A percentile compares a stretch with the other conserved stretches of the same genome.
These are phyloP conservation scores for Termitomyces sp. DNA, from an alignment of 768 basidiomycete genomes.

Conservation along the genomic window DNA sequence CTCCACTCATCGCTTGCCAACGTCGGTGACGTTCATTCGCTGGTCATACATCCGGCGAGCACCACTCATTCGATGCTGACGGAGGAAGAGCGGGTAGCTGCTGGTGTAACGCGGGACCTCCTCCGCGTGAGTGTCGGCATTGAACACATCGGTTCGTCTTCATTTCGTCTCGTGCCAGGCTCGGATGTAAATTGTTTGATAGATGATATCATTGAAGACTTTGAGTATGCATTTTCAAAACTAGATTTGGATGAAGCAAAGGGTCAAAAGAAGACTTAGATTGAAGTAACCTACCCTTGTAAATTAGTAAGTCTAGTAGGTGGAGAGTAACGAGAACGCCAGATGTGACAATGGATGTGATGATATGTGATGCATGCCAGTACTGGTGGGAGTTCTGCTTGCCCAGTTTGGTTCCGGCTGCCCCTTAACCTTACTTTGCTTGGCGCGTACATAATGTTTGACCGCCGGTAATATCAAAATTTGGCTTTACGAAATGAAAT, in stretches of 20 bases:
- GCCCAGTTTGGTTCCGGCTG: too few relatives aligned
- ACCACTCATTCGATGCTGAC: conserved; percentile 58
- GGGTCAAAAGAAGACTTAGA: background rate
- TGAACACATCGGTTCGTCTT: conserved; percentile 10
- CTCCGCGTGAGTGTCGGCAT: conserved; percentile 39
- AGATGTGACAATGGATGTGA: too few relatives aligned
- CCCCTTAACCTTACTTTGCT: too few relatives aligned
- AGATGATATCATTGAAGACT: conserved; percentile 10
- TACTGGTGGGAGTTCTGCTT: too few relatives aligned
- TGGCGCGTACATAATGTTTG: too few relatives aligned
- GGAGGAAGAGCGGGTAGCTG: conserved; percentile 38
- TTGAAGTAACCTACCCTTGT: too few relatives aligned
- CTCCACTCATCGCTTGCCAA: conserved; percentile 32
- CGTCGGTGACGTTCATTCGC: conserved; percentile 47
- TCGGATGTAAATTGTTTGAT: background rate
- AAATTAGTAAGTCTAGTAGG: too few relatives aligned
- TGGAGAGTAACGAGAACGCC: too few relatives aligned
- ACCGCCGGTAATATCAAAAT: too few relatives aligned
- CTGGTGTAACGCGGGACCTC: conserved; percentile 53
- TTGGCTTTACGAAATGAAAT: too few relatives aligned
- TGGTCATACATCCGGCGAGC: conserved; percentile 59
- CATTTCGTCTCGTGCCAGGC: background rate
- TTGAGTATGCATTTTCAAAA: conserved; percentile 1
- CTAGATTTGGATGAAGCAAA: background rate
- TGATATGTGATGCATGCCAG: too few relatives aligned